Evolutionary conservation across 345 rosid species (phyloP).

Genomic region (Theobroma cacao): DNA sequence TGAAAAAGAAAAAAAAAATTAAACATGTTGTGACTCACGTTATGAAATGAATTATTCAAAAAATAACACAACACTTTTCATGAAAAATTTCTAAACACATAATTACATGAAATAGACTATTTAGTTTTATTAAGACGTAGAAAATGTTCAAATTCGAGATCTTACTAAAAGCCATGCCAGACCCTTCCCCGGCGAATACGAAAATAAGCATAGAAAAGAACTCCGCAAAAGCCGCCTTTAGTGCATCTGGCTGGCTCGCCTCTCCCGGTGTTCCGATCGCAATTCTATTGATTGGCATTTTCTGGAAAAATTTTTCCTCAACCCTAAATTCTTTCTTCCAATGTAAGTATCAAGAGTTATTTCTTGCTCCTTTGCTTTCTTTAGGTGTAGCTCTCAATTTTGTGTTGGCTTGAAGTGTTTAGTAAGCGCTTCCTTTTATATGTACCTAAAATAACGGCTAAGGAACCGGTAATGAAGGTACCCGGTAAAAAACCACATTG

Average conservation of each 20-base stretch:
- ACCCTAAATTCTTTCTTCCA: not conserved
- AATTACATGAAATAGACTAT: not conserved
- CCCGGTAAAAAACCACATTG: conserved; percentile 14
- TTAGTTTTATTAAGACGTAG: not conserved
- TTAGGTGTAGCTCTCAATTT: not conserved
- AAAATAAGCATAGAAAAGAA: conserved; percentile 77
- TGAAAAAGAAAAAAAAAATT: too few relatives aligned
- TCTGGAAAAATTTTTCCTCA: not conserved
- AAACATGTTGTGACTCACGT: too few relatives aligned
- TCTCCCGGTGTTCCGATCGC: conserved; percentile 63
- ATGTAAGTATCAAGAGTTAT: not conserved
- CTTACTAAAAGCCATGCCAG: conserved; percentile 86
- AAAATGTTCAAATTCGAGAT: not conserved
- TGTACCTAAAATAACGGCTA: conserved; percentile 31
- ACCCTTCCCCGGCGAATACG: conserved; percentile 86
- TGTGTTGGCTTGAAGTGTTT: not conserved
- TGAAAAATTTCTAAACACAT: not conserved
- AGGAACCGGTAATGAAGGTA: conserved; percentile 20
- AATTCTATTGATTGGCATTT: conserved; percentile 62
- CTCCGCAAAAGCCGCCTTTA: conserved; percentile 67
- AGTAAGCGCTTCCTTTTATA: conserved; percentile 7
- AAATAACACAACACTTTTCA: too few relatives aligned
- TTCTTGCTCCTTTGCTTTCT: not conserved
- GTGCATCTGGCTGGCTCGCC: conserved; percentile 61
- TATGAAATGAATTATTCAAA: too few relatives aligned